Evolutionary conservation across 805 yeast genomes (phyloP).

Genomic region (Peterozyma toletana): DNA sequence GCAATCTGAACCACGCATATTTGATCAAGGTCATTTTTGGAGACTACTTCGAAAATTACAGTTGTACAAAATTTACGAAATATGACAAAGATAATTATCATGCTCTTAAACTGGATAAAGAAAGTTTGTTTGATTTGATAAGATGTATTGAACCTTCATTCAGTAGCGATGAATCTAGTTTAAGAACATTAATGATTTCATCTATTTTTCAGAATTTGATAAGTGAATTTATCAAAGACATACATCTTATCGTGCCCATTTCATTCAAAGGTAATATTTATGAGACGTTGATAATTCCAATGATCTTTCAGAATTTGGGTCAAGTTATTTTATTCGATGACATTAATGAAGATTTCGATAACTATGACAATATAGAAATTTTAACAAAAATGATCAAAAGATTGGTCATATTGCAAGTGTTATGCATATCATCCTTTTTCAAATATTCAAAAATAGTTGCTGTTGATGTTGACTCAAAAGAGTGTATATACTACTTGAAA

Average conservation of each 20-base stretch:
- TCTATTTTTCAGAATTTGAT: slow-evolving; percentile 11
- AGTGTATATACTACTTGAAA: background rate
- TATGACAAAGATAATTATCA: background rate
- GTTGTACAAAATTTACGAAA: background rate
- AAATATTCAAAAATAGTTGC: background rate
- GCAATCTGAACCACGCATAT: slow-evolving; percentile 7
- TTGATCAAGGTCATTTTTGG: slow-evolving; percentile 16
- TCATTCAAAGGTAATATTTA: slow-evolving; percentile 11
- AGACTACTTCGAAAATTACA: slow-evolving; percentile 2
- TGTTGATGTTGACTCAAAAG: background rate
- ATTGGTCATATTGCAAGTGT: slow-evolving; percentile 4
- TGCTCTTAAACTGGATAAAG: background rate
- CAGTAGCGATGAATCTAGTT: background rate
- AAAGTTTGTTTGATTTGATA: background rate
- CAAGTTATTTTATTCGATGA: background rate
- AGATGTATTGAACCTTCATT: background rate
- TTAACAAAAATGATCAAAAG: slow-evolving; percentile 1
- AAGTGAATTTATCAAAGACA: slow-evolving; percentile 11
- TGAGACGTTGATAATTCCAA: slow-evolving; percentile 9
- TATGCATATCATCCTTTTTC: slow-evolving; percentile 5
- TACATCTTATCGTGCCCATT: slow-evolving; percentile 8
- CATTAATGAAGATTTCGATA: background rate
- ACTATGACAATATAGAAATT: background rate
- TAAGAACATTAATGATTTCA: background rate
- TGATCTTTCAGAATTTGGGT: slow-evolving; percentile 7